These are phyloP conservation scores for Salicornia ramosissima DNA, from an alignment of 148 eudicot genomes.

Conservation along the genomic window DNA sequence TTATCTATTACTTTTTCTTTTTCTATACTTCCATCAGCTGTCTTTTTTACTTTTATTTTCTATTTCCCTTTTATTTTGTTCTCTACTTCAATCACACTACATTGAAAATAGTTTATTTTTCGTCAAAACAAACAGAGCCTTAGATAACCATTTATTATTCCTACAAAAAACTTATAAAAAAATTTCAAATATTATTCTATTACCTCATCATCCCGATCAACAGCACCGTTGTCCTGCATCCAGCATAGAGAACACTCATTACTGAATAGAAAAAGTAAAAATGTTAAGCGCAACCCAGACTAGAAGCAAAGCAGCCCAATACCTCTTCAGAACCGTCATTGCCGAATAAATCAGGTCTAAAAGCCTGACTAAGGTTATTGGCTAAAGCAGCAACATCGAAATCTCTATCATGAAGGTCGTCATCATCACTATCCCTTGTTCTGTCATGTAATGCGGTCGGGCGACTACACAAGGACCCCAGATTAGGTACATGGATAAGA, in stretches of 20 bases:
- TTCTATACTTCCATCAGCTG: too few species aligned
- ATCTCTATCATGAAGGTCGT: conserved; percentile 82
- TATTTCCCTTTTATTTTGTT: too few species aligned
- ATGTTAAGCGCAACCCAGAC: background rate
- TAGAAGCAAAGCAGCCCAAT: conserved; percentile 11
- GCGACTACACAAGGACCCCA: conserved; percentile 47
- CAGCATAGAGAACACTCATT: background rate
- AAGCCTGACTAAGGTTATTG: conserved; percentile 84
- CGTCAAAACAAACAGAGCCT: too few species aligned
- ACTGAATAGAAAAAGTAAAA: background rate
- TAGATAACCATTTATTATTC: background rate
- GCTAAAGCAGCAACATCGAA: conserved; percentile 87
- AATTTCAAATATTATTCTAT: background rate
- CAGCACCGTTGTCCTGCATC: conserved; percentile 67
- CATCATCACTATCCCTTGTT: conserved; percentile 93
- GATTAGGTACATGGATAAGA: conserved; percentile 1
- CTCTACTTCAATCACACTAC: too few species aligned
- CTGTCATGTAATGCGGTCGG: conserved; percentile 93
- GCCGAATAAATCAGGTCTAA: conserved; percentile 55
- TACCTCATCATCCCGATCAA: conserved; percentile 91
- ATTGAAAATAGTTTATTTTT: too few species aligned
- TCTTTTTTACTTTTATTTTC: too few species aligned
- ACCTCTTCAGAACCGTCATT: conserved; percentile 75
- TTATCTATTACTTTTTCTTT: too few species aligned
- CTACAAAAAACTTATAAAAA: background rate